A percentile compares a stretch with the other conserved stretches of the same genome.
These are phyloP conservation scores for Lecanoromycetidae sp. DNA, from an alignment of 2,329 filamentous ascomycete species.

Conservation along the genomic window DNA sequence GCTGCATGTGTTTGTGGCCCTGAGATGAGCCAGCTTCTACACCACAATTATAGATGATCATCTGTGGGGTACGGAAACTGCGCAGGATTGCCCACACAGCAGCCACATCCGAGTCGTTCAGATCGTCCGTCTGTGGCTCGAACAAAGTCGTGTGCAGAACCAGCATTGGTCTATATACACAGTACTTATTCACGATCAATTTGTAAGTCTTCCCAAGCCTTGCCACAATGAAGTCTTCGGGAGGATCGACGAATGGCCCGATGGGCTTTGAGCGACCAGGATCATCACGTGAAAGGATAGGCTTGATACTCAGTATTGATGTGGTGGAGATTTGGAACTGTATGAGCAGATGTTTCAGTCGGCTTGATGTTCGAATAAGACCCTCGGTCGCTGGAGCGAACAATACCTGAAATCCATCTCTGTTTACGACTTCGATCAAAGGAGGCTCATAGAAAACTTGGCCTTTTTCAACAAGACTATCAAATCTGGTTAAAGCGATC, in stretches of 20 bases:
- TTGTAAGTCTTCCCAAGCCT: slow-evolving; percentile 33
- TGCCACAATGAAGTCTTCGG: slow-evolving; percentile 27
- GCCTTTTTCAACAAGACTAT: background rate
- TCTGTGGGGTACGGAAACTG: slow-evolving; percentile 11
- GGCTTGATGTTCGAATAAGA: too few species aligned
- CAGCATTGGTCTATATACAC: slow-evolving; percentile 37
- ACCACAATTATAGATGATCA: slow-evolving; percentile 37
- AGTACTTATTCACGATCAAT: slow-evolving; percentile 39
- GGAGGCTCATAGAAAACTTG: background rate
- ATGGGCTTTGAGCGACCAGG: slow-evolving; percentile 3
- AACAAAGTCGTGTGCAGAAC: slow-evolving; percentile 38
- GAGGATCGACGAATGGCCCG: slow-evolving; percentile 4
- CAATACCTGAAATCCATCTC: slow-evolving; percentile 3
- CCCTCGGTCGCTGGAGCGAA: background rate
- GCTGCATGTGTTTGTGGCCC: slow-evolving; percentile 36
- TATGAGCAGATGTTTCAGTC: background rate
- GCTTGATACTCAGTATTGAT: background rate
- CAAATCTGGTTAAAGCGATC: background rate
- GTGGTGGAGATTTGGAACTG: slow-evolving; percentile 1
- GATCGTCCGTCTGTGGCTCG: slow-evolving; percentile 33
- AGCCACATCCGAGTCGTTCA: slow-evolving; percentile 31
- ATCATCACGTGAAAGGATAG: background rate
- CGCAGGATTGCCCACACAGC: slow-evolving; percentile 28
- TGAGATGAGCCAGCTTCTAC: slow-evolving; percentile 32
- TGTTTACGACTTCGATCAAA: background rate